Conservation (phyloP, 306 rosid species). For the Lablab purpureus region DNA sequence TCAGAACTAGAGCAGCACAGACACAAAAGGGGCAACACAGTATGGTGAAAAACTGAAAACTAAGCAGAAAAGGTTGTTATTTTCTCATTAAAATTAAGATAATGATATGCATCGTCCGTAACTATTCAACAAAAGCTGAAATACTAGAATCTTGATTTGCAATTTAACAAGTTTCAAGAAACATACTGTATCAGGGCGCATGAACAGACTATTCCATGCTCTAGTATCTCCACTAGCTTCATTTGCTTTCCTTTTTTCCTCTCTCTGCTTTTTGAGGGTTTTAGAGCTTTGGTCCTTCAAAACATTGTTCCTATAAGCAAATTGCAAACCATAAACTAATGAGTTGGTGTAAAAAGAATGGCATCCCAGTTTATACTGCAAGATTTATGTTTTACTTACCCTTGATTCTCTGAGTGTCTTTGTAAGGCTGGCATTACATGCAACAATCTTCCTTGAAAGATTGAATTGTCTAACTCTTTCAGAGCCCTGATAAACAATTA, state of each 20-base stretch:
- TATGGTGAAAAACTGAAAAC: constrained; percentile 23
- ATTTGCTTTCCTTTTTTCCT: constrained; percentile 77
- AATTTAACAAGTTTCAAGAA: constrained; percentile 38
- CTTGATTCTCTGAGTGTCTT: constrained; percentile 62
- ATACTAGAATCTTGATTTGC: constrained; percentile 17
- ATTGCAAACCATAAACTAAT: constrained; percentile 41
- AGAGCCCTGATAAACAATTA: constrained; percentile 64
- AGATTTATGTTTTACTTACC: constrained; percentile 55
- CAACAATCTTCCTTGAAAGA: constrained; percentile 91
- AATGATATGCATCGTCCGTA: background rate
- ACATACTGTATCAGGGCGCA: constrained; percentile 92
- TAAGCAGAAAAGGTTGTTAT: constrained; percentile 8
- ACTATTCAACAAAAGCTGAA: constrained; percentile 23
- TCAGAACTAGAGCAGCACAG: constrained; percentile 33
- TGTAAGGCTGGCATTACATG: constrained; percentile 86
- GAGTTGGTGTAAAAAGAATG: constrained; percentile 22
- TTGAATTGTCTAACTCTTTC: constrained; percentile 75
- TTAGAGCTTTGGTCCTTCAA: constrained; percentile 57
- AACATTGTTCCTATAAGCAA: constrained; percentile 58
- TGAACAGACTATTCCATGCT: constrained; percentile 95
- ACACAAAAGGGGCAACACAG: constrained; percentile 5
- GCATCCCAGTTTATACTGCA: background rate
- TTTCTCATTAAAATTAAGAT: constrained; percentile 20
- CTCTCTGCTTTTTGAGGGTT: constrained; percentile 76
- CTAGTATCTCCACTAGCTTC: constrained; percentile 92